Base-by-base conservation (phyloP, 495 filamentous ascomycete genomes). In the Patellaria atrata region DNA sequence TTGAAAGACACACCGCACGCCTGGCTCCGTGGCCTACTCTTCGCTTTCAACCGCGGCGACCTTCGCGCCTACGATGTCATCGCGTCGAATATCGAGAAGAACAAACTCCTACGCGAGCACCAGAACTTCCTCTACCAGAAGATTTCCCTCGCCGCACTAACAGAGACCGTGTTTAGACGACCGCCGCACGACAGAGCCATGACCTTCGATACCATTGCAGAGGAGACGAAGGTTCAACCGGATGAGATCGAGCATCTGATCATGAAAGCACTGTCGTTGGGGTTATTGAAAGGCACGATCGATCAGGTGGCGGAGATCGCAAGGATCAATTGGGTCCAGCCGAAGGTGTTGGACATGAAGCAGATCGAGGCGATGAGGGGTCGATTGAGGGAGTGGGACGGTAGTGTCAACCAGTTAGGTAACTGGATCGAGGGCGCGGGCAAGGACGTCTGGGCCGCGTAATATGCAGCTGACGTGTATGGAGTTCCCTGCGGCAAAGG, bases 291-390 rank as follows among this genome's bases (percentile, higher is more conserved):
- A 47, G 89, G 89, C 3, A 87, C 77, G 26, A 99, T 99, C 43
- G 89, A 99, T 59, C 85, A 99, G 63, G 89, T 96, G 18, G 85
- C 79, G 31, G 74, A 84, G 62, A 70, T 96, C 33, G 89, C 89
- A 17, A 70, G 86, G 53, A 94, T 99, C 61, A 82, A 82, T 53
- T 99, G 89, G 89, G 89, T 99, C 25, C 89, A 99, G 67, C 91
- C 89, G 9, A 94, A 94, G 67, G 82, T 94, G 30, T 58, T 97
- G 47, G 89, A 96, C 60, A 82, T 85, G 72, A 75, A 71, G 54
- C 91, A 96, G 68, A 91, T 99, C 46, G 84, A 84, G 52, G 83
- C 75, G 44, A 96, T 99, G 89, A 74, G 81, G 47, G 65, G 68
- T 49, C 61, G 86, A 34, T 59, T 99, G 52, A 73, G 77, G 58